Evolutionary conservation across 2,329 filamentous ascomycete genomes (phyloP).

Genomic region (Cladophialophora exuberans): DNA sequence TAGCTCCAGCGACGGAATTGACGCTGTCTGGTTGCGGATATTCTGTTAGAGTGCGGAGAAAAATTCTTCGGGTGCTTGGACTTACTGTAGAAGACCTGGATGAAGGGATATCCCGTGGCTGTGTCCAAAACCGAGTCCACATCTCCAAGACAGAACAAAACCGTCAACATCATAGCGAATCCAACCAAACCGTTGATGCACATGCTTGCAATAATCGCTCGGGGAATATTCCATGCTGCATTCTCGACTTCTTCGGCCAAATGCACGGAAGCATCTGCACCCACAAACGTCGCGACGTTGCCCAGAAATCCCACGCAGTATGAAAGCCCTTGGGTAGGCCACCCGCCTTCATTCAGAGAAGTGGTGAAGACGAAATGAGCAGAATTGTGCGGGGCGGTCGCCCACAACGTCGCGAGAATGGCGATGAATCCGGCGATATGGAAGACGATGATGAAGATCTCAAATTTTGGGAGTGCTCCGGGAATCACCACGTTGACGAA

Average conservation of each 20-base stretch:
- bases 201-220: slow-evolving; percentile 35
- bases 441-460: slow-evolving; percentile 47
- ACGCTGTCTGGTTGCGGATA: slow-evolving; percentile 26
- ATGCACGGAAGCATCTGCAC: slow-evolving; percentile 35
- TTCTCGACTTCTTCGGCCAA: slow-evolving; percentile 37
- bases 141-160: slow-evolving; percentile 41
- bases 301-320: slow-evolving; percentile 42
- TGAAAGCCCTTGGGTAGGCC: slow-evolving; percentile 40
- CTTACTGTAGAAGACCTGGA: slow-evolving; percentile 36
- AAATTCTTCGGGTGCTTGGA: too few relatives aligned
- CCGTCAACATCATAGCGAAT: slow-evolving; percentile 41
- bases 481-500: slow-evolving; percentile 49
- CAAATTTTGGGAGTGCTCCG: slow-evolving; percentile 45
- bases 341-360: slow-evolving; percentile 39
- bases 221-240: slow-evolving; percentile 35
- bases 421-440: slow-evolving; percentile 54
- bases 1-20: slow-evolving; percentile 31
- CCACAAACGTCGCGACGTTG: slow-evolving; percentile 41
- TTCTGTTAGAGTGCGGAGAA: neutral
- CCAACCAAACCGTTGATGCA: slow-evolving; percentile 40
- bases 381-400: slow-evolving; percentile 37
- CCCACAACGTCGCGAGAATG: slow-evolving; percentile 43
- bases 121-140: slow-evolving; percentile 37
- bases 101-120: slow-evolving; percentile 39
- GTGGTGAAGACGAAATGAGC: slow-evolving; percentile 40